Evolutionary conservation across 169 alveolate genomes (phyloP).

Genomic region (Plasmodium ovale): DNA sequence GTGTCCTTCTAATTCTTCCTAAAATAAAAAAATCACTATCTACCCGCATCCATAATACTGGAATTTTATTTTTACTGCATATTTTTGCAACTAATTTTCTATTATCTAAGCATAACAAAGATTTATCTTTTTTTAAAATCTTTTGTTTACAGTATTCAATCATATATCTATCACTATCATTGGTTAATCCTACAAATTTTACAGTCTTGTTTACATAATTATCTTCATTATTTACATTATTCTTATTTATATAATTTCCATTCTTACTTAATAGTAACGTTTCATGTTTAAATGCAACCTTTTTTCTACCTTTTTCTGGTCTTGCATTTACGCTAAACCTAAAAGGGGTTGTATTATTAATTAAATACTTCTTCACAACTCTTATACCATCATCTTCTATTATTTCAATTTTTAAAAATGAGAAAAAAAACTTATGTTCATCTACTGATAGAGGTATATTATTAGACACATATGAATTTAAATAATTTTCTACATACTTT

Average conservation of each 20-base stretch:
- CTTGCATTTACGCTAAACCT: constrained; percentile 86
- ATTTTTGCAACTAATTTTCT: constrained; percentile 89
- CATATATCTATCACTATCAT: constrained; percentile 79
- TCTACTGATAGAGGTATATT: constrained; percentile 65
- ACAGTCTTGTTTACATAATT: constrained; percentile 51
- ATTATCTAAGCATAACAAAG: constrained; percentile 83
- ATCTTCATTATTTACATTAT: not conserved
- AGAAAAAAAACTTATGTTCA: constrained; percentile 68
- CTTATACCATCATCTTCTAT: constrained; percentile 85
- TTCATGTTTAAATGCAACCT: constrained; percentile 76
- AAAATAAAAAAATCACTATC: constrained; percentile 84
- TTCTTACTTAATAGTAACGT: constrained; percentile 9
- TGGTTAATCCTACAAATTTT: constrained; percentile 77
- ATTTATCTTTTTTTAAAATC: constrained; percentile 76
- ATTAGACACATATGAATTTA: constrained; percentile 56
- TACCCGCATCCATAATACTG: constrained; percentile 88
- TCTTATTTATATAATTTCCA: constrained; percentile 21
- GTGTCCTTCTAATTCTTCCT: constrained; percentile 86
- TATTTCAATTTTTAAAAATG: constrained; percentile 46
- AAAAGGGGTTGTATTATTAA: constrained; percentile 73
- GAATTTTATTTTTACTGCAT: constrained; percentile 87
- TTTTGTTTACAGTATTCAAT: constrained; percentile 79
- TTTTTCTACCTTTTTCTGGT: constrained; percentile 87
- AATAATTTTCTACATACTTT: constrained; percentile 28
- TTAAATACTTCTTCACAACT: constrained; percentile 77